phyloP scores from a whole-genome alignment of 2,329 filamentous ascomycete species.

The Colletotrichum liriopes region DNA sequence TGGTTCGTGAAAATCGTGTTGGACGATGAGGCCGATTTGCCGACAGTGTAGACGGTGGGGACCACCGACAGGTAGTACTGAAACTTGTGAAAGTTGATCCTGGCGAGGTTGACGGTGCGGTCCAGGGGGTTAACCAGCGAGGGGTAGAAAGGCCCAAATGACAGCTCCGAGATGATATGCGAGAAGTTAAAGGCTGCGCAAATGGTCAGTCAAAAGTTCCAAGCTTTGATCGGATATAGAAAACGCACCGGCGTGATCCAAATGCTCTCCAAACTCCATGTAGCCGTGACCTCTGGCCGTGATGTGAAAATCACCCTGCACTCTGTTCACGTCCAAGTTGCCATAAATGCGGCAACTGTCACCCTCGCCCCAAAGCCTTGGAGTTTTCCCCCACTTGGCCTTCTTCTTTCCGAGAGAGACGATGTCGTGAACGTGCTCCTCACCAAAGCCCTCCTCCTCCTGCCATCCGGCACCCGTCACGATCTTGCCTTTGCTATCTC shows the following conservation, averaged over 20 bases:
- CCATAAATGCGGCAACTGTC: conserved; percentile 94
- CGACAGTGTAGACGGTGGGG: conserved; percentile 89
- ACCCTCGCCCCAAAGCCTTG: conserved; percentile 70
- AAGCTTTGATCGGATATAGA: background rate
- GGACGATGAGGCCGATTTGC: conserved; percentile 54
- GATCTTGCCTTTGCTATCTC: conserved; percentile 68
- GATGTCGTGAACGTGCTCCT: conserved; percentile 94
- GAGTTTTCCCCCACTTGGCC: conserved; percentile 83
- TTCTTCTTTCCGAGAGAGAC: conserved; percentile 77
- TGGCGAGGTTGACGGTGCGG: conserved; percentile 85
- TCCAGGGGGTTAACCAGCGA: conserved; percentile 95
- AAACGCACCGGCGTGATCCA: conserved; percentile 83
- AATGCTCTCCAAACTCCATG: conserved; percentile 81
- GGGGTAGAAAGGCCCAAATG: conserved; percentile 97
- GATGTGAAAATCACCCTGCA: conserved; percentile 98
- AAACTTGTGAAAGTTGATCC: conserved; percentile 90
- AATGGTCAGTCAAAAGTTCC: conserved; percentile 4
- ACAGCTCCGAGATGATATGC: conserved; percentile 95
- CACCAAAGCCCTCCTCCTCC: conserved; percentile 78
- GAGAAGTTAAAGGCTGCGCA: conserved; percentile 94
- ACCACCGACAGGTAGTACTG: conserved; percentile 98
- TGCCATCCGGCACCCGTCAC: conserved; percentile 73
- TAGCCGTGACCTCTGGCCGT: conserved; percentile 98
- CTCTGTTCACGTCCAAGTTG: conserved; percentile 92
- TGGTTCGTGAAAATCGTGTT: conserved; percentile 92